phyloP scores from a whole-genome alignment of 208 protist species.

The Crithidia mellificae region DNA sequence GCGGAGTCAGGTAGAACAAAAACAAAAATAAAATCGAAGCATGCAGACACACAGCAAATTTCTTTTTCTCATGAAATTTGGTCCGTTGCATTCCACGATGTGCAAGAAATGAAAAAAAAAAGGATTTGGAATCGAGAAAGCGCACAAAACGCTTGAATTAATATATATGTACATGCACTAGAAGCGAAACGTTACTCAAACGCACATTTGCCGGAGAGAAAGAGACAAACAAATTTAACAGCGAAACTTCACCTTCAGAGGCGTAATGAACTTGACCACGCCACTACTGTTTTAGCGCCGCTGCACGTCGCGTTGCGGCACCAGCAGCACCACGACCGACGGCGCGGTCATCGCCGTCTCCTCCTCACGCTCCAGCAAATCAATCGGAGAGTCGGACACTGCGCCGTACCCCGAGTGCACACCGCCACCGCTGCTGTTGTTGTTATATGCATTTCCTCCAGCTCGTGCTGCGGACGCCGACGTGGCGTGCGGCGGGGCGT shows the following conservation, averaged over 20 bases:
- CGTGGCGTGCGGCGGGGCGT: too few relatives aligned
- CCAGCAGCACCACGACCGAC: constrained; percentile 30
- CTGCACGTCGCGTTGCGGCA: constrained; percentile 27
- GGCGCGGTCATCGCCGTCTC: constrained; percentile 9
- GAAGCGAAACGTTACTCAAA: not conserved
- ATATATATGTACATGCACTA: not conserved
- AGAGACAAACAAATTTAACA: not conserved
- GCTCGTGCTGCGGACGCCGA: too few relatives aligned
- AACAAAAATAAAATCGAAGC: too few relatives aligned
- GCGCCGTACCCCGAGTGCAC: not conserved
- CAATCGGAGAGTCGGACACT: not conserved
- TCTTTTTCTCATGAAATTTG: too few relatives aligned
- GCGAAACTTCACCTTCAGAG: not conserved
- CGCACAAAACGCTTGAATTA: not conserved
- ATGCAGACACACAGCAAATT: too few relatives aligned
- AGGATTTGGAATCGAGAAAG: not conserved
- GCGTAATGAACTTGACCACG: too few relatives aligned
- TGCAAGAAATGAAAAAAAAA: not conserved
- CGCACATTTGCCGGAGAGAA: not conserved
- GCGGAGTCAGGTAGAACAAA: too few relatives aligned
- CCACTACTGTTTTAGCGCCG: too few relatives aligned
- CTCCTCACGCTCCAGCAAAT: not conserved
- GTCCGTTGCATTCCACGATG: too few relatives aligned
- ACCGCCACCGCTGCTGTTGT: not conserved
- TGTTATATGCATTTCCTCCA: not conserved